phyloP scores from a whole-genome alignment of 495 filamentous ascomycete species.

The Jackrogersella multiformis region DNA sequence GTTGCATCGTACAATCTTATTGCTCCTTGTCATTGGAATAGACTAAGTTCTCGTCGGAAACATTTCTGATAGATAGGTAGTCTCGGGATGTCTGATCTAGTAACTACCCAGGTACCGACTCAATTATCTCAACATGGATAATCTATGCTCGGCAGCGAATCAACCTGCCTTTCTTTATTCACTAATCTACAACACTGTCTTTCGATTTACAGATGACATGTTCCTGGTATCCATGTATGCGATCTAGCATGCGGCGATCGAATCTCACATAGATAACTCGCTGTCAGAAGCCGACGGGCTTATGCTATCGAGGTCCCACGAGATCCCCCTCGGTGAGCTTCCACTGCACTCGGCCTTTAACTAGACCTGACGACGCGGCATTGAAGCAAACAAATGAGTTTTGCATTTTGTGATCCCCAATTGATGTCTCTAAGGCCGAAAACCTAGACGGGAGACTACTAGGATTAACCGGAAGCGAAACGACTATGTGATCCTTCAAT shows the following conservation, averaged over 20 bases:
- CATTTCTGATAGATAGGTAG: not conserved
- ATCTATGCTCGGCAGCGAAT: not conserved
- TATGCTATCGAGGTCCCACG: slow-evolving; percentile 6
- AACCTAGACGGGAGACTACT: not conserved
- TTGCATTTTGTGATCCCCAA: not conserved
- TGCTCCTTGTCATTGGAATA: not conserved
- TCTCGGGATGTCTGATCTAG: not conserved
- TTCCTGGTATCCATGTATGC: no score
- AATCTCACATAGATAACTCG: not conserved
- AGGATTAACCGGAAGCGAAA: not conserved
- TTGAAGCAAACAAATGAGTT: slow-evolving; percentile 15
- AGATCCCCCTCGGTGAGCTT: slow-evolving; percentile 2
- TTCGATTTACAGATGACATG: no score
- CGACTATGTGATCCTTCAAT: slow-evolving; percentile 4
- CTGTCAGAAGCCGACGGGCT: slow-evolving; percentile 15
- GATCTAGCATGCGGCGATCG: no score
- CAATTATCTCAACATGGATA: no score
- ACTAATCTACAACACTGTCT: not conserved
- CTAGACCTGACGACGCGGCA: not conserved
- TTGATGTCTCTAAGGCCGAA: not conserved
- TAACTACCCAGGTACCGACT: no score
- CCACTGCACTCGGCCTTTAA: not conserved
- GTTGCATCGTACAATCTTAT: not conserved
- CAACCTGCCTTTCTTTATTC: not conserved
- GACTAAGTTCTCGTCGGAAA: no score